Evolutionary conservation across 2,329 filamentous ascomycete genomes (phyloP).

Genomic region (Clarireedia monteithiana): DNA sequence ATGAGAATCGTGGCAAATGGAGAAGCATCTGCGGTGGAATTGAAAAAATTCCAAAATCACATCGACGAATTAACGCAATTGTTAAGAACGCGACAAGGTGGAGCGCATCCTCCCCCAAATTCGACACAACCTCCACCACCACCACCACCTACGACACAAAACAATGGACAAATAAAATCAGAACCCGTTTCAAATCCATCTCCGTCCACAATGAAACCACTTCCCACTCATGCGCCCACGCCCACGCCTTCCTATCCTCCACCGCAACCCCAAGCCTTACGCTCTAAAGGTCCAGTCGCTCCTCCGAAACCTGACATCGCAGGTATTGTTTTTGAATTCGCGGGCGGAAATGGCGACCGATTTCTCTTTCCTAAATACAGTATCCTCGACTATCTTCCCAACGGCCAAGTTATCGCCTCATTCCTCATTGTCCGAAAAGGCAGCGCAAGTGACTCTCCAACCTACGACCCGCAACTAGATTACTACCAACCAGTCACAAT

Average conservation of each 20-base stretch:
- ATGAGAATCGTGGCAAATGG: conserved; percentile 81
- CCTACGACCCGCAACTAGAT: conserved; percentile 55
- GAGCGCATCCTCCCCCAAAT: conserved; percentile 28
- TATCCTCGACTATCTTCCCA: conserved; percentile 61
- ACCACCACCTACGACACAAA: conserved; percentile 5
- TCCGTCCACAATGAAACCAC: conserved; percentile 17
- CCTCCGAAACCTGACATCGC: conserved; percentile 51
- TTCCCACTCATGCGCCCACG: conserved; percentile 13
- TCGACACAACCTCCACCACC: conserved; percentile 14
- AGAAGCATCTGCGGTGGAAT: conserved; percentile 60
- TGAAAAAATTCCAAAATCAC: conserved; percentile 70
- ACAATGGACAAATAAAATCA: conserved; percentile 13
- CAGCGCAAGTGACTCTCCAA: conserved; percentile 52
- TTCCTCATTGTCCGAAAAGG: conserved; percentile 72
- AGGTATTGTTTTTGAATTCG: conserved; percentile 63
- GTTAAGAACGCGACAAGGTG: conserved; percentile 52
- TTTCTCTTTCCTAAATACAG: conserved; percentile 74
- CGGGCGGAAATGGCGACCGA: conserved; percentile 60
- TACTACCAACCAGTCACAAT: conserved; percentile 72
- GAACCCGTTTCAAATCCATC: conserved; percentile 11
- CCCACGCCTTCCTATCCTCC: conserved; percentile 12
- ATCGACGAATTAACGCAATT: conserved; percentile 69
- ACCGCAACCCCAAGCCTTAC: conserved; percentile 44
- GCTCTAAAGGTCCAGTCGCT: conserved; percentile 52
- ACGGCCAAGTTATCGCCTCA: conserved; percentile 58